Evolutionary conservation across 2,329 filamentous ascomycete species (phyloP), one percentile per base, ranked within the genome.

Genomic region (Fusarium keratoplasticum): DNA sequence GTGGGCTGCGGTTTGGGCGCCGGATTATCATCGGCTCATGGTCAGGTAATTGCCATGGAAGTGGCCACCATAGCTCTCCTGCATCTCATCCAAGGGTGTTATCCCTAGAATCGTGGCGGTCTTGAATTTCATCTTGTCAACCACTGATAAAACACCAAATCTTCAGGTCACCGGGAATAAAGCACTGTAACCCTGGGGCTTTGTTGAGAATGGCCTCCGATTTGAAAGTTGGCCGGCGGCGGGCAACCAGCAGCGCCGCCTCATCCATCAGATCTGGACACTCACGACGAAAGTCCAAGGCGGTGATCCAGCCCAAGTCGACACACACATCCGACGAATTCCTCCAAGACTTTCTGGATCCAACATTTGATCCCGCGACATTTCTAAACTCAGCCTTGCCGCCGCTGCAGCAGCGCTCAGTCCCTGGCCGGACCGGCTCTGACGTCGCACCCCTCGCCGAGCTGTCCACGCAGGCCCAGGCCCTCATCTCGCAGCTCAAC

Each of bases 341-440:
- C 64, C 88, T 97, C 4, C 89, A 90, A 66, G 91, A 93, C 64
- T 98, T 98, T 82, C 87, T 96, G 40, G 87, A 90, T 59, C 87
- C 92, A 6, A 86, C 89, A 52, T 98, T 98, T 83, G 94, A 98
- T 81, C 89, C 95, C 5, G 93, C 93, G 73, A 91, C 93, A 57
- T 98, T 95, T 82, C 90, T 98, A 78, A 98, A 98, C 83, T 86
- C 91, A 68, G 89, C 89, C 1, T 87, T 98, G 1, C 94, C 95
- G 6, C 86, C 92, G 2, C 86, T 97, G 22, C 87, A 89, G 72
- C 84, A 82, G 79, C 84, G 78, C 79, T 74, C 81, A 33, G 76
- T 79, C 7, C 75, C 70, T 60, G 61, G 72, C 44, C 76, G 76
- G 50, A 66, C 69, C 9, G 77, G 69, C 6, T 61, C 71, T 18